These are phyloP conservation scores for Kurtzmaniella quercitrusa DNA, from an alignment of 1,139 yeast species.

Conservation along the genomic window DNA sequence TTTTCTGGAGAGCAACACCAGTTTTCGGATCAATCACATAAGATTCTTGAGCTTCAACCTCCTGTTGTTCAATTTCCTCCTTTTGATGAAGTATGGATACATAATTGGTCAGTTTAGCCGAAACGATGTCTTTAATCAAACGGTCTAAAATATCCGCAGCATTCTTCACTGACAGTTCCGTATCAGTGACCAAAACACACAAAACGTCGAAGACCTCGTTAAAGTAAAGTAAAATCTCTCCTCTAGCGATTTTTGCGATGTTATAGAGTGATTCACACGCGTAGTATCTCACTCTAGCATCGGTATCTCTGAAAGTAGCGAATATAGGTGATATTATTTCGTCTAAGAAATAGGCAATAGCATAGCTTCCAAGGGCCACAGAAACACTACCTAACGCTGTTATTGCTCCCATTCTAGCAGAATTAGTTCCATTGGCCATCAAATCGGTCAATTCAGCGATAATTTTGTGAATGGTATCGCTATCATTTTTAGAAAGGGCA, in stretches of 20 bases:
- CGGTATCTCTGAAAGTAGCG: conserved; percentile 95
- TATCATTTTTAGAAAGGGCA: conserved; percentile 64
- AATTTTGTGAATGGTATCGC: conserved; percentile 57
- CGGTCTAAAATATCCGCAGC: conserved; percentile 95
- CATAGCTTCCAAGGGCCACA: conserved; percentile 47
- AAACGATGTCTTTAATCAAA: conserved; percentile 88
- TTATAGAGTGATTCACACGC: conserved; percentile 96
- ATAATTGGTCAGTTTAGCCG: conserved; percentile 90
- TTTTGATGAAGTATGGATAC: conserved; percentile 71
- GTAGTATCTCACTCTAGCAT: conserved; percentile 91
- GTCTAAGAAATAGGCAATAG: conserved; percentile 63
- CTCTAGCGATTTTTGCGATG: conserved; percentile 95
- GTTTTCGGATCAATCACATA: conserved; percentile 52
- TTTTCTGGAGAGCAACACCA: conserved; percentile 56
- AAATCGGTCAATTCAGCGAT: conserved; percentile 41
- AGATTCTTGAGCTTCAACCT: conserved; percentile 33
- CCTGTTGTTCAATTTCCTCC: conserved; percentile 36
- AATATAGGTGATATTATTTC: conserved; percentile 89
- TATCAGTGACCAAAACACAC: conserved; percentile 86
- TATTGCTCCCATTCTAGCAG: conserved; percentile 49
- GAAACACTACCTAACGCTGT: conserved; percentile 50
- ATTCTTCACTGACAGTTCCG: conserved; percentile 87
- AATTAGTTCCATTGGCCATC: conserved; percentile 38
- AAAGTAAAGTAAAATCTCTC: conserved; percentile 86
- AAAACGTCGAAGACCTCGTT: conserved; percentile 93